Conservation (phyloP, 1,284 basidiomycete genomes). For the Puccinia horiana region DNA sequence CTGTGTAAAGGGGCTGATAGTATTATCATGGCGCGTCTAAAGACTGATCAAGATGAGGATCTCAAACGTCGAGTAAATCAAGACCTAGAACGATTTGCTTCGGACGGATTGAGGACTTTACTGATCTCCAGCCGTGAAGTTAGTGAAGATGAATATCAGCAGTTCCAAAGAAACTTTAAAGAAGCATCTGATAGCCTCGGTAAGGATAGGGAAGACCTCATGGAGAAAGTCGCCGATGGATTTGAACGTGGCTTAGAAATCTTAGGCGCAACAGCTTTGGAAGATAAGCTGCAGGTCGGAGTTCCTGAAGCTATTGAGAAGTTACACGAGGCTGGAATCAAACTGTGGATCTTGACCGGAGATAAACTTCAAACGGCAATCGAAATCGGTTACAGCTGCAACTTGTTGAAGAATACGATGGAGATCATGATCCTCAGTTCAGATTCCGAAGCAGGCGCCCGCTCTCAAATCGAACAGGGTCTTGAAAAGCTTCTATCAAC, state of each 20-base stretch:
- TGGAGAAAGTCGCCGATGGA: slow-evolving; percentile 80
- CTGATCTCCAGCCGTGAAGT: slow-evolving; percentile 83
- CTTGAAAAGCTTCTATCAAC: slow-evolving; percentile 85
- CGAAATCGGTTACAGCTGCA: slow-evolving; percentile 91
- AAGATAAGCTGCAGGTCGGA: slow-evolving; percentile 95
- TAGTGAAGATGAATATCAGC: slow-evolving; percentile 76
- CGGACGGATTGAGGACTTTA: slow-evolving; percentile 84
- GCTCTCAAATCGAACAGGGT: slow-evolving; percentile 85
- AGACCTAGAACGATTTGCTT: slow-evolving; percentile 92
- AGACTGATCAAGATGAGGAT: slow-evolving; percentile 70
- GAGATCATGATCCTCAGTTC: slow-evolving; percentile 96
- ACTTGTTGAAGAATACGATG: slow-evolving; percentile 77
- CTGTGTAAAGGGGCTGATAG: slow-evolving; percentile 97
- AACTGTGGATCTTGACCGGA: slow-evolving; percentile 92
- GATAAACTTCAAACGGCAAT: slow-evolving; percentile 98
- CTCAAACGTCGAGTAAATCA: slow-evolving; percentile 75
- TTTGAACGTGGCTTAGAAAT: slow-evolving; percentile 81
- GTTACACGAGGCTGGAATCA: slow-evolving; percentile 89
- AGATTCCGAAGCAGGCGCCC: slow-evolving; percentile 72
- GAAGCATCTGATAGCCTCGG: slow-evolving; percentile 72
- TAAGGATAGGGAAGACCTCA: slow-evolving; percentile 77
- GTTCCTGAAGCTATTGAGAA: slow-evolving; percentile 94
- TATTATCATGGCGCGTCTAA: slow-evolving; percentile 84
- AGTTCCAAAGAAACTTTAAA: slow-evolving; percentile 81
- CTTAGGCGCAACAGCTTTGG: slow-evolving; percentile 89